Conservation (phyloP, 2,329 filamentous ascomycete species). For the Aureobasidium sp. region DNA sequence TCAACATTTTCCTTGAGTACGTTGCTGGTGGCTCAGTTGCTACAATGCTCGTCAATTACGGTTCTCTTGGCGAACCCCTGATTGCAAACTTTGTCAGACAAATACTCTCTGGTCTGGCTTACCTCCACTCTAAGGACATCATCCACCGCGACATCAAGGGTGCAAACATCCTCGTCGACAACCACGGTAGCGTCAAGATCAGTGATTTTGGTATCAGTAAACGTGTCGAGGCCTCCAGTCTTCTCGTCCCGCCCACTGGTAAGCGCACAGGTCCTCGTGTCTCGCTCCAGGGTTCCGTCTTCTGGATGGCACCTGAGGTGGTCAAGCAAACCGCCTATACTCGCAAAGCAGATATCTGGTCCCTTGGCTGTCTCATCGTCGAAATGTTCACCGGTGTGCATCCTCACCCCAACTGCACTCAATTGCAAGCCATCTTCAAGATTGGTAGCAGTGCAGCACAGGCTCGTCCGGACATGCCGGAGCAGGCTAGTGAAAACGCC, state of each 20-base stretch:
- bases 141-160: constrained; percentile 99
- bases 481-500: constrained; percentile 77
- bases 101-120: constrained; percentile 85
- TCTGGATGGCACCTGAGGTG: constrained; percentile 99
- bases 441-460: constrained; percentile 54
- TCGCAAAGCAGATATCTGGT: constrained; percentile 98
- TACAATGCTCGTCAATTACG: constrained; percentile 98
- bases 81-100: constrained; percentile 96
- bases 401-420: constrained; percentile 93
- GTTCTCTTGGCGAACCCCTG: constrained; percentile 84
- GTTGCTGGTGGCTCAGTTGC: constrained; percentile 95
- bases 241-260: constrained; percentile 24
- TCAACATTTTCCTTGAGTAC: constrained; percentile 99
- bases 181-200: constrained; percentile 98
- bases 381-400: constrained; percentile 99
- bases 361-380: constrained; percentile 88
- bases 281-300: constrained; percentile 92
- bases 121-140: constrained; percentile 89
- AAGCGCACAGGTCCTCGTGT: constrained; percentile 54
- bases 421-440: constrained; percentile 97
- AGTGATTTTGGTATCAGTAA: constrained; percentile 99
- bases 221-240: constrained; percentile 75
- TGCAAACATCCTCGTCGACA: constrained; percentile 96
- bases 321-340: constrained; percentile 97
- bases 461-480: constrained; percentile 72